Conservation (phyloP, 2,329 filamentous ascomycete genomes). For the Alternaria arbusti region DNA sequence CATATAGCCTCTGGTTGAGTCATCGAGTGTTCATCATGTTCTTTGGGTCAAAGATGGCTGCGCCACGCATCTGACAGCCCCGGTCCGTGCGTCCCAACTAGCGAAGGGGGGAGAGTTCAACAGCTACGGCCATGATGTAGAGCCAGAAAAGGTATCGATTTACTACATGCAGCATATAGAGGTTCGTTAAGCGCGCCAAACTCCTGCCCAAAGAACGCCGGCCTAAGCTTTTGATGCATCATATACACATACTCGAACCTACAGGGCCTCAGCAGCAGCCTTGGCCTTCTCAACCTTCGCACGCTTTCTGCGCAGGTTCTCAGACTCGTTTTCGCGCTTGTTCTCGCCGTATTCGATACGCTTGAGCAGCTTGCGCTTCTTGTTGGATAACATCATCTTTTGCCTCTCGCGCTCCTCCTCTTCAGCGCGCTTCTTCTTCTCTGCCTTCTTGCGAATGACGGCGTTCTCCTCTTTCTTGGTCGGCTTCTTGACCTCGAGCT, state of each 20-base stretch:
- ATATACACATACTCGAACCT: constrained; percentile 1
- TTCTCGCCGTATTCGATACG: constrained; percentile 97
- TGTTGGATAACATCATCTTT: constrained; percentile 98
- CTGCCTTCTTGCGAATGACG: constrained; percentile 70
- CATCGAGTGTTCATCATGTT: not conserved
- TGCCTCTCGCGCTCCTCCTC: constrained; percentile 88
- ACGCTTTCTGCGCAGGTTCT: constrained; percentile 85
- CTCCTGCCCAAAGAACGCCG: constrained; percentile 23
- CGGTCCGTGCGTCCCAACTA: constrained; percentile 2
- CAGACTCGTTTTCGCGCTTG: constrained; percentile 88
- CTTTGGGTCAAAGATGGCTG: not conserved
- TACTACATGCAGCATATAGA: constrained; percentile 7
- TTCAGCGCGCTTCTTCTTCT: constrained; percentile 67
- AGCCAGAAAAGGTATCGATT: constrained; percentile 3
- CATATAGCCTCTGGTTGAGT: constrained; percentile 1
- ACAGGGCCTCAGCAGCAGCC: constrained; percentile 39
- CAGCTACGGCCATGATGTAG: not conserved
- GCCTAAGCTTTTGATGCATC: constrained; percentile 17
- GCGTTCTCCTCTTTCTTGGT: constrained; percentile 66
- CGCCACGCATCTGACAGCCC: constrained; percentile 1
- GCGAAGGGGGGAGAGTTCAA: too few relatives aligned
- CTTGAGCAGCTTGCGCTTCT: constrained; percentile 96
- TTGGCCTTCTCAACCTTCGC: constrained; percentile 78
- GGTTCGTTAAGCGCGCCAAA: constrained; percentile 13
- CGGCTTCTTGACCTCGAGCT: constrained; percentile 49